Percentiles rank a stretch among this genome's conserved stretches.
Evolutionary conservation across 2,329 filamentous ascomycete species (phyloP).

Genomic region (Sclerotinia sclerotiorum): DNA sequence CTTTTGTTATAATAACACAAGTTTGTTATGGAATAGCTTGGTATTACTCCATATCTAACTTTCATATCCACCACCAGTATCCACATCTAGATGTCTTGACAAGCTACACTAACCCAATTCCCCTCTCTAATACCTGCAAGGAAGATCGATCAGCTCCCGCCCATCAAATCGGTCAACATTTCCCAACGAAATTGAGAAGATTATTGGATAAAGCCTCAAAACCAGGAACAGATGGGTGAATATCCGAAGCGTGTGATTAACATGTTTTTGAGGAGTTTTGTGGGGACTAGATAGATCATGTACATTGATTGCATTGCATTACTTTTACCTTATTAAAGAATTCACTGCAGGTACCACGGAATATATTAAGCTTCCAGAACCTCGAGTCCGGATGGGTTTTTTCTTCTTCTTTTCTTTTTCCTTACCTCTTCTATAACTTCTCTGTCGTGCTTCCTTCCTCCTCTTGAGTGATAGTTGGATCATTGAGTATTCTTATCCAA

Average conservation of each 20-base stretch:
- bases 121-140: conserved; percentile 2
- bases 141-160: conserved; percentile 10
- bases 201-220: conserved; percentile 9
- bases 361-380: conserved; percentile 19
- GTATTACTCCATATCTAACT: background rate
- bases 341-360: conserved; percentile 15
- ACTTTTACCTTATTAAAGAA: background rate
- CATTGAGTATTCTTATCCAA: background rate
- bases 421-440: background rate
- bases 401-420: background rate
- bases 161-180: conserved; percentile 2
- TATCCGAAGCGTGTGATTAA: conserved; percentile 16
- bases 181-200: background rate
- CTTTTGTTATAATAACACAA: background rate
- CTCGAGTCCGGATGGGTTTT: background rate
- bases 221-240: background rate
- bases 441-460: background rate
- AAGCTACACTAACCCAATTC: background rate
- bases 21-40: background rate
- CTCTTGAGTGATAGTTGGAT: background rate
- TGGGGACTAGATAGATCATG: background rate
- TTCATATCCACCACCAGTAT: background rate
- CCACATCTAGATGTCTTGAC: background rate
- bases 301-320: background rate
- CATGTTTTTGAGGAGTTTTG: conserved; percentile 7